Conservation (phyloP, 257 asterid genomes). For the Gynochthodes officinalis region DNA sequence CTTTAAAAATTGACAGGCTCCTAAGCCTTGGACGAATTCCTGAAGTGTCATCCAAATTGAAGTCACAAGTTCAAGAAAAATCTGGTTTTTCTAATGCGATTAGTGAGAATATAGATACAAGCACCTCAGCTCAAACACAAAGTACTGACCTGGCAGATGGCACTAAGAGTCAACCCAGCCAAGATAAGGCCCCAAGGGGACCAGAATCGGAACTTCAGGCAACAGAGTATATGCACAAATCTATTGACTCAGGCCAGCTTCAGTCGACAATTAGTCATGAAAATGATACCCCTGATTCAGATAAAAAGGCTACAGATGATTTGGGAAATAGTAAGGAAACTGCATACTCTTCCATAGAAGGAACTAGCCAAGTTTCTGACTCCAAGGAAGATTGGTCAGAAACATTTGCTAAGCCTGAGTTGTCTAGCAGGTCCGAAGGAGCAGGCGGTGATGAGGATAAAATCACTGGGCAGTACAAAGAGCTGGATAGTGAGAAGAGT, state of each 20-base stretch:
- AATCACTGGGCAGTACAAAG: slow-evolving; percentile 32
- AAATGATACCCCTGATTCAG: slow-evolving; percentile 30
- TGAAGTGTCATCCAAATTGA: slow-evolving; percentile 39
- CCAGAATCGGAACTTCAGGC: slow-evolving; percentile 46
- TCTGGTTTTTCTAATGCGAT: slow-evolving; percentile 19
- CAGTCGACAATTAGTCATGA: slow-evolving; percentile 28
- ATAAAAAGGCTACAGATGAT: slow-evolving; percentile 30
- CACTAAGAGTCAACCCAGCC: slow-evolving; percentile 32
- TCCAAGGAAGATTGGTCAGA: slow-evolving; percentile 31
- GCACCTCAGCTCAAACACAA: slow-evolving; percentile 34
- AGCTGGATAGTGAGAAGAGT: slow-evolving; percentile 28
- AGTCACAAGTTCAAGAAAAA: slow-evolving; percentile 37
- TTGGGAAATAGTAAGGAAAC: slow-evolving; percentile 28
- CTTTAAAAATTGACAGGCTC: slow-evolving; percentile 53
- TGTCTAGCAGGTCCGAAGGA: slow-evolving; percentile 30
- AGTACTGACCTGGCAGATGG: slow-evolving; percentile 34
- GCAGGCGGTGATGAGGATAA: slow-evolving; percentile 38
- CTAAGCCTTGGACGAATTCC: slow-evolving; percentile 35
- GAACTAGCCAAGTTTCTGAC: slow-evolving; percentile 32
- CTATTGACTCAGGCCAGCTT: slow-evolving; percentile 27
- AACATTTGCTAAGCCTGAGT: slow-evolving; percentile 38
- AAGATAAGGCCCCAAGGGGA: slow-evolving; percentile 36
- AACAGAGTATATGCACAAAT: slow-evolving; percentile 31
- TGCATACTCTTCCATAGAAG: slow-evolving; percentile 29
- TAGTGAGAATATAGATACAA: slow-evolving; percentile 34